A percentile compares a stretch with the other conserved stretches of the same genome.
These are phyloP conservation scores for Delphinella strobiligena DNA, from an alignment of 2,329 filamentous ascomycete species.

Conservation along the genomic window DNA sequence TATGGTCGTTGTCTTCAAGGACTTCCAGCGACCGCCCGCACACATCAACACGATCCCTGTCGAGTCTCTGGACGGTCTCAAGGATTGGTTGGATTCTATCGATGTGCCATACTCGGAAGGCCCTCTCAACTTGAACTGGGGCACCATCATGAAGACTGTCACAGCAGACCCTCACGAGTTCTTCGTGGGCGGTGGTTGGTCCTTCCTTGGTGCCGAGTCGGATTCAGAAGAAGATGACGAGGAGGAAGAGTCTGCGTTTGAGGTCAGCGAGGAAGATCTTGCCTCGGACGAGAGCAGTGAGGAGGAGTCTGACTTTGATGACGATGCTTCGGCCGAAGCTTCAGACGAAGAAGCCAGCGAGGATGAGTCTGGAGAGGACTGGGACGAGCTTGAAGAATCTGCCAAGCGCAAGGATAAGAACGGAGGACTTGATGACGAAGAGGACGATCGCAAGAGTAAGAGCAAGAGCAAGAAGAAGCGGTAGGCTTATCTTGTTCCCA, in stretches of 20 bases:
- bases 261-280: slow-evolving; percentile 76
- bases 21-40: slow-evolving; percentile 78
- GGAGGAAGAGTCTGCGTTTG: slow-evolving; percentile 82
- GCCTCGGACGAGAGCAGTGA: slow-evolving; percentile 67
- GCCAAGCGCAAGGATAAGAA: slow-evolving; percentile 53
- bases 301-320: slow-evolving; percentile 87
- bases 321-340: slow-evolving; percentile 73
- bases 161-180: slow-evolving; percentile 88
- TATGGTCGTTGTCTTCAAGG: slow-evolving; percentile 95
- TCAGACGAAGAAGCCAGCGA: slow-evolving; percentile 47
- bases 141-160: slow-evolving; percentile 98
- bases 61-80: slow-evolving; percentile 85
- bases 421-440: slow-evolving; percentile 40
- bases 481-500: slow-evolving; percentile 11
- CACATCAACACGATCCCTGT: slow-evolving; percentile 98
- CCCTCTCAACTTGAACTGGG: slow-evolving; percentile 95
- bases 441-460: too few relatives aligned
- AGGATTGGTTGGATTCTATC: slow-evolving; percentile 93
- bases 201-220: slow-evolving; percentile 75
- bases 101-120: slow-evolving; percentile 93
- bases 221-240: slow-evolving; percentile 70
- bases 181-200: slow-evolving; percentile 92
- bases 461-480: slow-evolving; percentile 61
- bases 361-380: slow-evolving; percentile 71
- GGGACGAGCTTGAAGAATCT: slow-evolving; percentile 91